Evolutionary conservation across 805 yeast genomes (phyloP).

Genomic region (Candida glaebosa): DNA sequence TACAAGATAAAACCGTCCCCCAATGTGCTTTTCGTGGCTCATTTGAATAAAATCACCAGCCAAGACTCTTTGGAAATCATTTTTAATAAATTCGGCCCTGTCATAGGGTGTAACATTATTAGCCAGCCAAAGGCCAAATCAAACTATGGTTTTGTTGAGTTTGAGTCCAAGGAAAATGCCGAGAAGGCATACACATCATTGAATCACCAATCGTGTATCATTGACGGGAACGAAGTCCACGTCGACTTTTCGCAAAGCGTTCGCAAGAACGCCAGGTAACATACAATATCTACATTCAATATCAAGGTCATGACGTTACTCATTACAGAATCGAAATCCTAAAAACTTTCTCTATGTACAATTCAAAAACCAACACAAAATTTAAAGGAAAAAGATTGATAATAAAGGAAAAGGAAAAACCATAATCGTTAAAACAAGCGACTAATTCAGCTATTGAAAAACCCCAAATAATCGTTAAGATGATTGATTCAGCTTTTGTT

Average conservation of each 20-base stretch:
- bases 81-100: conserved; percentile 60
- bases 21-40: conserved; percentile 58
- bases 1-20: conserved; percentile 61
- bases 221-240: conserved; percentile 61
- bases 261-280: no score
- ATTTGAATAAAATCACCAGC: conserved; percentile 59
- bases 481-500: no score
- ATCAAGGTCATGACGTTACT: background rate
- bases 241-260: conserved; percentile 64
- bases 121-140: conserved; percentile 45
- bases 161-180: conserved; percentile 42
- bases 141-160: conserved; percentile 66
- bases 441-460: no score
- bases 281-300: no score
- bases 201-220: conserved; percentile 50
- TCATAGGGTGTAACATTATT: conserved; percentile 50
- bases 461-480: no score
- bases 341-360: conserved; percentile 3
- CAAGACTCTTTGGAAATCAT: conserved; percentile 53
- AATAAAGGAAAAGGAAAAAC: conserved; percentile 9
- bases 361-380: conserved; percentile 4
- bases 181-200: conserved; percentile 62
- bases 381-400: conserved; percentile 4
- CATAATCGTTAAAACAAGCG: conserved; percentile 6
- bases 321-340: background rate